Percentiles rank a stretch among this genome's conserved stretches.
Evolutionary conservation across 169 alveolate species (phyloP).

Genomic region (Plasmodium ovale): DNA sequence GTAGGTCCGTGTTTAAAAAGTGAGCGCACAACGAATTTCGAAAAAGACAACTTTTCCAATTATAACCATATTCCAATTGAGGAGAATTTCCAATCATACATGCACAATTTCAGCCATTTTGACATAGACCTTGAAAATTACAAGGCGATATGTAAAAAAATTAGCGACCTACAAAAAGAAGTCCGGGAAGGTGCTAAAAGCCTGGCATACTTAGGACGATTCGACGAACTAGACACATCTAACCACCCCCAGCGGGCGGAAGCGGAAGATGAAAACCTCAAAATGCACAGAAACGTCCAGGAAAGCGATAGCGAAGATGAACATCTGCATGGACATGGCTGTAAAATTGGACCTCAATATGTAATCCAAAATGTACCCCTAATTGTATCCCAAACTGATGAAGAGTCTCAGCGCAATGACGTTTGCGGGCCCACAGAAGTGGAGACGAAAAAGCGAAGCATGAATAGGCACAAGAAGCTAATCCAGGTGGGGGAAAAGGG

Average conservation of each 20-base stretch:
- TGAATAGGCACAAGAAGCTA: conserved; percentile 38
- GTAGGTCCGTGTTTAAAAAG: too few species aligned
- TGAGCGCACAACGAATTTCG: neutral
- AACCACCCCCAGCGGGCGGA: too few species aligned
- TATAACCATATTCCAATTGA: neutral
- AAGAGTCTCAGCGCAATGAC: neutral
- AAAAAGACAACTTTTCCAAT: neutral
- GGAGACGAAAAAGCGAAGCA: neutral
- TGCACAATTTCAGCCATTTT: neutral
- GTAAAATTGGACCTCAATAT: too few species aligned
- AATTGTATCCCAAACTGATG: too few species aligned
- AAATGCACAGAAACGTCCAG: too few species aligned
- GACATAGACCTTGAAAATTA: neutral
- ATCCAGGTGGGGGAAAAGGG: conserved; percentile 23
- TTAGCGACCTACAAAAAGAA: neutral
- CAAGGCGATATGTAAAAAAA: neutral
- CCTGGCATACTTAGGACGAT: too few species aligned
- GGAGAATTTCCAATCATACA: neutral
- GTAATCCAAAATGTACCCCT: too few species aligned
- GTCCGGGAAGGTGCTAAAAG: neutral
- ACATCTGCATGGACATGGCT: too few species aligned
- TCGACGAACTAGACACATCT: too few species aligned
- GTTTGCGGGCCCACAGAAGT: neutral
- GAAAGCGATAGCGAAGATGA: too few species aligned
- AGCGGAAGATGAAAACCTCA: neutral